Percentiles rank a stretch among this genome's conserved stretches.
Evolutionary conservation across 768 basidiomycete genomes (phyloP).

Genomic region (Pilatotrama ljubarskyi): DNA sequence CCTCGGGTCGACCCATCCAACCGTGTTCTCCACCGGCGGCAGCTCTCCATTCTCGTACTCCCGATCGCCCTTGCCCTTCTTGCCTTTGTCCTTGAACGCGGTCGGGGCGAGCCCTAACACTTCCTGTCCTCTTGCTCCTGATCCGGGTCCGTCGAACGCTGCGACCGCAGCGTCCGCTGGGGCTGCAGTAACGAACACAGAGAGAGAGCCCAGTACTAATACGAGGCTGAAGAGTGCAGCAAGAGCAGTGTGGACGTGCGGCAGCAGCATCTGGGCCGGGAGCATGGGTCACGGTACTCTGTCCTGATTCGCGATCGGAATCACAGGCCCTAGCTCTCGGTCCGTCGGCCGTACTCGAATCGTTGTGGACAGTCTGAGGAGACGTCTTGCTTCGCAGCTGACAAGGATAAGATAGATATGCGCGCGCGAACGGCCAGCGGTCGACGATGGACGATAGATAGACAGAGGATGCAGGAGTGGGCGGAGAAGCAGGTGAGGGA

Average conservation of each 20-base stretch:
- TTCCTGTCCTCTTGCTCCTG: not conserved
- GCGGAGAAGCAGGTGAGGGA: not conserved
- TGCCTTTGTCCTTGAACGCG: not conserved
- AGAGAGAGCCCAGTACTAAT: constrained; percentile 2
- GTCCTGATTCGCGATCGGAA: constrained; percentile 10
- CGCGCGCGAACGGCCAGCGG: not conserved
- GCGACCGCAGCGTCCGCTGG: not conserved
- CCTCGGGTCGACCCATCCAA: constrained; percentile 68
- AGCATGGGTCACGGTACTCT: constrained; percentile 1
- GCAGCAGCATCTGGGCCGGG: not conserved
- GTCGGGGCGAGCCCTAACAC: not conserved
- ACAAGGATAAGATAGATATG: not conserved
- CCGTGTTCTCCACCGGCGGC: constrained; percentile 29
- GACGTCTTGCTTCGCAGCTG: not conserved
- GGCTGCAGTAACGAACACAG: not conserved
- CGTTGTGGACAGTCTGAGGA: not conserved
- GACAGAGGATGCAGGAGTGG: not conserved
- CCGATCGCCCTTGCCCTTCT: constrained; percentile 7
- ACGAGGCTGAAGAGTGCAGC: not conserved
- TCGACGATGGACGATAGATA: not conserved
- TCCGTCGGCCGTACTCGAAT: not conserved
- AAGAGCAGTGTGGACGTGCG: not conserved
- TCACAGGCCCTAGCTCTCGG: constrained; percentile 4
- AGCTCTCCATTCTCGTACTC: constrained; percentile 31
- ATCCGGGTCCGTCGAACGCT: not conserved